phyloP scores from a whole-genome alignment of 2,329 filamentous ascomycete genomes.

The Cercospora citrullina region DNA sequence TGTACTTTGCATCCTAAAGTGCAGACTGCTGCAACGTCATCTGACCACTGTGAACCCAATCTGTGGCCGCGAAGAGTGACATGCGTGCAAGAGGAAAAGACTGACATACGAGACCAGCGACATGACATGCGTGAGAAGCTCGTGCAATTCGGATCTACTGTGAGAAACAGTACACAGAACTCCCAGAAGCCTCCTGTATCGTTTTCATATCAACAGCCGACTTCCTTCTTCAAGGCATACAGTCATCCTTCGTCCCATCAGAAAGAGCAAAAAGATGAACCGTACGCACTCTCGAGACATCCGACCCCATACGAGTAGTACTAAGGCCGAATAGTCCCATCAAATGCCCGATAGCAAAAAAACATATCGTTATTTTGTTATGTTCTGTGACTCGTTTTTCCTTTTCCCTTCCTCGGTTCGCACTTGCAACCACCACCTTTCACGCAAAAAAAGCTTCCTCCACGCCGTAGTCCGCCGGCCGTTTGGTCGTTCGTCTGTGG shows the following conservation, averaged over 20 bases:
- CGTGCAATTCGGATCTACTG: conserved; percentile 26
- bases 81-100: not conserved
- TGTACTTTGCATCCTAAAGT: not conserved
- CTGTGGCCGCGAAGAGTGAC: not conserved
- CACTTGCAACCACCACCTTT: not conserved
- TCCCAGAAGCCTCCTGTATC: conserved; percentile 16
- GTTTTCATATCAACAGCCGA: conserved; percentile 20
- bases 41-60: too few species aligned
- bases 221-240: conserved; percentile 26
- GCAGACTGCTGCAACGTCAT: too few species aligned
- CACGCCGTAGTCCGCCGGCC: not conserved
- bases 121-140: conserved; percentile 14
- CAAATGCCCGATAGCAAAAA: conserved; percentile 2
- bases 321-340: not conserved
- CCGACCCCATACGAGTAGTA: conserved; percentile 8
- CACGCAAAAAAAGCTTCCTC: conserved; percentile 10
- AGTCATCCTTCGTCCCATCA: not conserved
- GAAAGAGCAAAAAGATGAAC: not conserved
- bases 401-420: not conserved
- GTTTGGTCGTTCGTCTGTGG: conserved; percentile 12
- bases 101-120: not conserved
- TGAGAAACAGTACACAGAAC: conserved; percentile 17
- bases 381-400: conserved; percentile 11
- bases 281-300: conserved; percentile 26
- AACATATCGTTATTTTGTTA: conserved; percentile 14